Evolutionary conservation across 768 basidiomycete species (phyloP).

Genomic region (Piloderma croceum): DNA sequence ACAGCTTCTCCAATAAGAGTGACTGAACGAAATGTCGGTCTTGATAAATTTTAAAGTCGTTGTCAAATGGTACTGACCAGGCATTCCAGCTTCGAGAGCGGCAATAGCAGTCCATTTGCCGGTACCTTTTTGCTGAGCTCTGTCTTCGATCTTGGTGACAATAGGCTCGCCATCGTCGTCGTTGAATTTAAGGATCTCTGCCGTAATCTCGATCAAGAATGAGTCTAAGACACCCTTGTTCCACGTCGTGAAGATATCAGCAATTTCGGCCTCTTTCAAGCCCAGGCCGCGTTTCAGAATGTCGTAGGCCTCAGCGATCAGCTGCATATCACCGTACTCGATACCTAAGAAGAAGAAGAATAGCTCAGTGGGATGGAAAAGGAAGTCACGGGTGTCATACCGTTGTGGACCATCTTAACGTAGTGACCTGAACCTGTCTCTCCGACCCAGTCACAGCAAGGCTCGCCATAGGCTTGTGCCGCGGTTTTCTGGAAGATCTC

Average conservation of each 20-base stretch:
- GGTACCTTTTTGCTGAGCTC: slow-evolving; percentile 98
- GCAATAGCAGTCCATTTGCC: slow-evolving; percentile 99
- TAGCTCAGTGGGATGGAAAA: slow-evolving; percentile 1
- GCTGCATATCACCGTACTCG: slow-evolving; percentile 99
- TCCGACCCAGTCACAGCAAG: slow-evolving; percentile 99
- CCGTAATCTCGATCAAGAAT: slow-evolving; percentile 97
- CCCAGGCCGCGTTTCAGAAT: slow-evolving; percentile 96
- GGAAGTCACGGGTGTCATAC: slow-evolving; percentile 33
- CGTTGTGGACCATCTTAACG: slow-evolving; percentile 99
- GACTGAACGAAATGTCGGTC: slow-evolving; percentile 43
- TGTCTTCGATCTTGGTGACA: slow-evolving; percentile 89
- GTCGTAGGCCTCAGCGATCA: slow-evolving; percentile 98
- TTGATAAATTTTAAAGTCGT: slow-evolving; percentile 8
- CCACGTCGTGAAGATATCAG: slow-evolving; percentile 90
- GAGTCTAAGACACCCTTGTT: slow-evolving; percentile 99
- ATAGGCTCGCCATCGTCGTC: slow-evolving; percentile 92
- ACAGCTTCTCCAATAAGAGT: slow-evolving; percentile 99
- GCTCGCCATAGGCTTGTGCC: slow-evolving; percentile 90
- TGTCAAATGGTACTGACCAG: slow-evolving; percentile 46
- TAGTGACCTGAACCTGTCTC: slow-evolving; percentile 95
- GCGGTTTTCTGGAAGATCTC: slow-evolving; percentile 98
- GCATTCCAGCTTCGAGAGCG: slow-evolving; percentile 87
- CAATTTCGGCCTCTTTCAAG: slow-evolving; percentile 81
- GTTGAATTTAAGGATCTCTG: slow-evolving; percentile 94
- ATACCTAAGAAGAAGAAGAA: slow-evolving; percentile 69